Evolutionary conservation across 495 filamentous ascomycete species (phyloP), one percentile per base, ranked within the genome.

Genomic region (Lophium mytilinum): DNA sequence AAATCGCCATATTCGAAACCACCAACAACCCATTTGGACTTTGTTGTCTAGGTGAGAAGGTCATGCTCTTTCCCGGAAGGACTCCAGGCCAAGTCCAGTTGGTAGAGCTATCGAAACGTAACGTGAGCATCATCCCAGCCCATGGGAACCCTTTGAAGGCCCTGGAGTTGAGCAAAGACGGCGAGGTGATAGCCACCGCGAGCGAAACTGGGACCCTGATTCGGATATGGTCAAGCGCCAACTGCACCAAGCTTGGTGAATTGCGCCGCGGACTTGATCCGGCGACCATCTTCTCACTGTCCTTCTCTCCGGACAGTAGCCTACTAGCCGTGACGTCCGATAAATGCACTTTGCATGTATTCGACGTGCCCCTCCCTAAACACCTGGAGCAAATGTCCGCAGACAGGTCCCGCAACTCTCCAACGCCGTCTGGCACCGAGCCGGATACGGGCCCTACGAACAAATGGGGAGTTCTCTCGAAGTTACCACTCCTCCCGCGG

Each of bases 271-370:
- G 93, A 19, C 84, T 92, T 30, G 93, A 98, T 63, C 86, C 83
- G 47, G 91, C 93, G 18, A 80, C 81, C 18, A 86, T 97, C 63
- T 96, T 87, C 74, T 90, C 87, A 6, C 74, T 98, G 12, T 83
- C 87, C 21, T 89, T 97, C 66, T 93, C 85, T 34, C 93, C 92
- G 0, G 83, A 82, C 9, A 86, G 84, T 46, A 79, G 77, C 37
- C 74, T 87, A 60, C 77, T 97, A 12, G 93, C 93, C 17, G 90
- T 90, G 50, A 96, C 94, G n/a, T 95, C 90, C 21, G 93, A 98
- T 74, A 98, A 96, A 69, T 89, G 85, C 5, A 98, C 90, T 3
- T 72, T 98, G 15, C 93, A 98, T 71, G 81, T 98, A 40, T 98
- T 96, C 67, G 89, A 96, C 52, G 72, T 88, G 17, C 82, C 80